phyloP scores from a whole-genome alignment of 768 basidiomycete genomes.

The Boletus fagicola region DNA sequence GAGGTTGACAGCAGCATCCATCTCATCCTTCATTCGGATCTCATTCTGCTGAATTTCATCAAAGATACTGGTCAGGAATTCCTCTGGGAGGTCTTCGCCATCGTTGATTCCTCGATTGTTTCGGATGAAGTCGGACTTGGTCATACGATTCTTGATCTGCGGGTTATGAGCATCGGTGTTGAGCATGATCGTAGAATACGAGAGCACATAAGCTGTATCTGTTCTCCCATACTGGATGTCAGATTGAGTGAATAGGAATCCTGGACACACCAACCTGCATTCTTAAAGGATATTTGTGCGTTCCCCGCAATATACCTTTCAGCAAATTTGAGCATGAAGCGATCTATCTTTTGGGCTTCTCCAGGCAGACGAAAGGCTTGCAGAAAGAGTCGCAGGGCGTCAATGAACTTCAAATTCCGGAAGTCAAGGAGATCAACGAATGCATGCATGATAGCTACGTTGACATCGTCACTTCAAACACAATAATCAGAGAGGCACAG shows the following conservation, averaged over 20 bases:
- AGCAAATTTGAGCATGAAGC: constrained; percentile 98
- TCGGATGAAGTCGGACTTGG: constrained; percentile 84
- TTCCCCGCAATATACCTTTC: constrained; percentile 94
- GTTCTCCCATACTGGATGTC: background rate
- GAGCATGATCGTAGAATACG: constrained; percentile 93
- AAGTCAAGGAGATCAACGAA: constrained; percentile 95
- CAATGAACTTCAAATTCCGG: constrained; percentile 74
- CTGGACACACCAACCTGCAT: constrained; percentile 67
- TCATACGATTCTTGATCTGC: constrained; percentile 93
- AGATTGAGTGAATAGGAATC: constrained; percentile 4
- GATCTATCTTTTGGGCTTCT: constrained; percentile 97
- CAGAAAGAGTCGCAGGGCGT: constrained; percentile 85
- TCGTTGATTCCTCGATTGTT: constrained; percentile 99
- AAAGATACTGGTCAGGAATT: constrained; percentile 72
- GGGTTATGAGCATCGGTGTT: constrained; percentile 98
- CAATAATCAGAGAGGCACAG: constrained; percentile 3
- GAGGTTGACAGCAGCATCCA: constrained; percentile 54
- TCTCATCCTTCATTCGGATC: constrained; percentile 98
- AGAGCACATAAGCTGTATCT: constrained; percentile 94
- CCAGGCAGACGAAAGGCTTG: constrained; percentile 97
- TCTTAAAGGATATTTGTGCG: constrained; percentile 79
- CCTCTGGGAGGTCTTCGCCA: constrained; percentile 81
- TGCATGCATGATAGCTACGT: constrained; percentile 94
- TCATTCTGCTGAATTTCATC: constrained; percentile 92
- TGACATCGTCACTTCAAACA: constrained; percentile 70